Base-by-base conservation (phyloP, 768 basidiomycete genomes). In the Tricholoma sp. region DNA sequence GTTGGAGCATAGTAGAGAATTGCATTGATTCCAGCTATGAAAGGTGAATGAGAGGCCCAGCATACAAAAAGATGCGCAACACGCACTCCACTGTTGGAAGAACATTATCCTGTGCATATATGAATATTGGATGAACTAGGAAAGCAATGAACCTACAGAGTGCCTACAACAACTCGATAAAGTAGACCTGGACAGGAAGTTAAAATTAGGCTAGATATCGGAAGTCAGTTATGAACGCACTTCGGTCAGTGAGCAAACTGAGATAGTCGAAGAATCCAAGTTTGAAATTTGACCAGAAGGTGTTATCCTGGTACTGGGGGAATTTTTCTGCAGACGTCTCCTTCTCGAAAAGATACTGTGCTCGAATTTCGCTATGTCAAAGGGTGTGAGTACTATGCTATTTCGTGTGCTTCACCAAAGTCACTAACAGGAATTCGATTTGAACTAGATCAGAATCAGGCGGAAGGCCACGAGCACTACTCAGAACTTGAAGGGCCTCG, bases 21-120 rank as follows among this genome's bases (percentile, higher is more conserved):
- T 6, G 82, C 85, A 61, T 89, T 88, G 63, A 88, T 77, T 58
- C 88, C 89, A 31, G 75, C 72, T 74, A 55, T 28, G 41, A 45
- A 11, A 63, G 28, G n/a, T 48, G 55, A 39, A 4, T 32, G 15
- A 29, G 29, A 52, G 24, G 36, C 12, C 9, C 20, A 20, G 10
- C 11, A 24, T 2, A 15, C 37, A 10, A 5, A 52, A 37, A 28
- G 15, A 12, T 13, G 51, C 33, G 31, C 11, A 36, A 3, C 4
- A 66, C 70, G 56, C 56, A 67, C 87, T 89, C 87, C 88, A 90
- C 70, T 90, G 88, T 66, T 90, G 89, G 76, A 88, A 90, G 73
- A 85, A 86, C 88, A 86, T 92, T 41, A 74, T 83, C 58, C 81
- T 81, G 52, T 32, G 4, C 48, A 20, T 45, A 15, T 6, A 28